Percentiles rank a stretch among this genome's conserved stretches.
These are phyloP conservation scores for Plasmopara muralis DNA, from an alignment of 352 stramenopile species.

Conservation along the genomic window DNA sequence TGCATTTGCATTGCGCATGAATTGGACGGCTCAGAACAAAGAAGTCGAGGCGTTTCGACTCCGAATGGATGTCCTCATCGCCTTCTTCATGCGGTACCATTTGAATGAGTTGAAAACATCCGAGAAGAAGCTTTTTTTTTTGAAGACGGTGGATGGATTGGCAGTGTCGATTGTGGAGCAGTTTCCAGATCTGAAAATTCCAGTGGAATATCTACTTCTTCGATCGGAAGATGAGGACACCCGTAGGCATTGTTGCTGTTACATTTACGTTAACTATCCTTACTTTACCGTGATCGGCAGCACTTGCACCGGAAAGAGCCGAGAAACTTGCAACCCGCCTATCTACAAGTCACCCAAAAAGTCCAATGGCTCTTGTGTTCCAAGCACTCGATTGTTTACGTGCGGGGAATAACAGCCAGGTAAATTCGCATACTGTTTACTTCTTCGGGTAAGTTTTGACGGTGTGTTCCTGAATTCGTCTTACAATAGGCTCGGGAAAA, in stretches of 20 bases:
- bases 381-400: constrained; percentile 24
- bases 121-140: constrained; percentile 34
- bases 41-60: constrained; percentile 10
- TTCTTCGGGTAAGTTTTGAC: not conserved
- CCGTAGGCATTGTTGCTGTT: constrained; percentile 35
- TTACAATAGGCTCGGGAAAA: constrained; percentile 33
- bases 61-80: constrained; percentile 45
- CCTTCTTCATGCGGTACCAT: constrained; percentile 66
- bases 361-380: constrained; percentile 47
- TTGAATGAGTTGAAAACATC: constrained; percentile 44
- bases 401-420: constrained; percentile 26
- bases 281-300: constrained; percentile 14
- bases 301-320: constrained; percentile 28
- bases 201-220: constrained; percentile 61
- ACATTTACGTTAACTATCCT: not conserved
- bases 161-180: constrained; percentile 41
- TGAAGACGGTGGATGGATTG: constrained; percentile 47
- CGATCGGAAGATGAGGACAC: constrained; percentile 66
- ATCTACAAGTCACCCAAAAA: constrained; percentile 29
- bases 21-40: constrained; percentile 23
- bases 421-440: constrained; percentile 5
- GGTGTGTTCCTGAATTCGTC: not conserved
- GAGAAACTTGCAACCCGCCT: constrained; percentile 24
- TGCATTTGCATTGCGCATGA: constrained; percentile 20
- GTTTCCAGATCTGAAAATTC: constrained; percentile 51